Percentiles rank a stretch among this genome's conserved stretches.
phyloP scores from a whole-genome alignment of 164 flowering plant genomes.

The Dillenia suffruticosa region DNA sequence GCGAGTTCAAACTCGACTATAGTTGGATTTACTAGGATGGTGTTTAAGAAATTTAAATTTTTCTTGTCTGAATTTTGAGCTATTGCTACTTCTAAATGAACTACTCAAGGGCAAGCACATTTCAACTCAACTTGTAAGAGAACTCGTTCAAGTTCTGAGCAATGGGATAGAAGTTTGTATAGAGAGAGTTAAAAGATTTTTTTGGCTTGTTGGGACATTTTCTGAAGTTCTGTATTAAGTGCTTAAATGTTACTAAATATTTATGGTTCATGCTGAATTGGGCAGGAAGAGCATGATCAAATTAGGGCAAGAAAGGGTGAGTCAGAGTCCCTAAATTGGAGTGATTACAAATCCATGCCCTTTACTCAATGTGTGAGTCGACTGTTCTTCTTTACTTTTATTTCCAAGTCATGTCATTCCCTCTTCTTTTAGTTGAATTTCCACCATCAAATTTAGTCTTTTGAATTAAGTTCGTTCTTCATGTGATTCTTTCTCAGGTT shows the following conservation, averaged over 20 bases:
- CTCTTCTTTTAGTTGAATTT: neutral
- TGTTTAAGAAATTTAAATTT: too few species aligned
- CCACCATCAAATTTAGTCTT: neutral
- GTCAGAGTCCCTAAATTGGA: constrained; percentile 54
- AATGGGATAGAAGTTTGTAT: too few species aligned
- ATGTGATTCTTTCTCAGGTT: constrained; percentile 39
- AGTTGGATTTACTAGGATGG: too few species aligned
- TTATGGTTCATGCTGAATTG: neutral
- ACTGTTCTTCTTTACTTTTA: neutral
- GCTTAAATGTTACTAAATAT: neutral
- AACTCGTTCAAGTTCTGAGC: too few species aligned
- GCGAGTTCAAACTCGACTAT: too few species aligned
- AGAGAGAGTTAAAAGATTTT: too few species aligned
- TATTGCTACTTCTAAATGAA: too few species aligned
- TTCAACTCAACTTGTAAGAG: too few species aligned
- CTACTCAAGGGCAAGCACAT: too few species aligned
- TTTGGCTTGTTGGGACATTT: too few species aligned
- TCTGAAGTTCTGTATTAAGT: neutral
- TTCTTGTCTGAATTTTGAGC: too few species aligned
- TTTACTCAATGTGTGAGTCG: constrained; percentile 94
- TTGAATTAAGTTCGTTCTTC: neutral
- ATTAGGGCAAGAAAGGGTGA: constrained; percentile 48
- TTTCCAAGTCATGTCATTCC: neutral
- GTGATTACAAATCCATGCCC: constrained; percentile 86
- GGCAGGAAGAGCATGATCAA: constrained; percentile 83